A percentile compares a stretch with the other conserved stretches of the same genome.
Evolutionary conservation across 176 grass and related monocot species (phyloP).

Genomic region (Sorghum bicolor): DNA sequence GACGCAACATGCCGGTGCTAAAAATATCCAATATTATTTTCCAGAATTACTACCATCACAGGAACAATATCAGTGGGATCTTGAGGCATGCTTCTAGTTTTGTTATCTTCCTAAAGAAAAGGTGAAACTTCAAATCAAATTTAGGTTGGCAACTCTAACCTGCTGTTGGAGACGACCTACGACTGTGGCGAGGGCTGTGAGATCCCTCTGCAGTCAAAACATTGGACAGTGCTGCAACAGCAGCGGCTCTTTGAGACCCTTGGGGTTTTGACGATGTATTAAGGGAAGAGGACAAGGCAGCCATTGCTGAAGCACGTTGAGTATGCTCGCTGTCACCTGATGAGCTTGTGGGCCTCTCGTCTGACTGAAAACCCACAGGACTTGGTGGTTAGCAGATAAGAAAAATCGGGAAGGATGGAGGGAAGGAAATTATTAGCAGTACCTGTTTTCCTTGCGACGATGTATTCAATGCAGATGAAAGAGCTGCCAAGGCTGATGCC

Average conservation of each 20-base stretch:
- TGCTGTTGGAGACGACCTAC: constrained; percentile 36
- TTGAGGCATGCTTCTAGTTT: not conserved
- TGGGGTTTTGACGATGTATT: constrained; percentile 69
- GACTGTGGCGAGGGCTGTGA: constrained; percentile 41
- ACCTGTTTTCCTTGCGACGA: constrained; percentile 58
- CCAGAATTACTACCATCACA: not conserved
- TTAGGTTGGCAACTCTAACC: constrained; percentile 22
- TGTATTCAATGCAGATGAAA: constrained; percentile 86
- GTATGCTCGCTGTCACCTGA: constrained; percentile 61
- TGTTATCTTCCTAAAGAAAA: not conserved
- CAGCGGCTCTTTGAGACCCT: constrained; percentile 94
- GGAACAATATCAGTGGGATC: constrained; percentile 12
- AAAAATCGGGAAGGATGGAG: not conserved
- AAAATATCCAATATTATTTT: constrained; percentile 6
- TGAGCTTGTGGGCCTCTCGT: constrained; percentile 43
- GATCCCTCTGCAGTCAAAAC: constrained; percentile 73
- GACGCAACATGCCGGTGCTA: not conserved
- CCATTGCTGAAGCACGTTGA: constrained; percentile 82
- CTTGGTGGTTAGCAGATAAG: constrained; percentile 15
- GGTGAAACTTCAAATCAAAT: constrained; percentile 4
- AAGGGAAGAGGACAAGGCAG: constrained; percentile 73
- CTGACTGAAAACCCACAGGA: constrained; percentile 27
- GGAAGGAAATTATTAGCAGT: constrained; percentile 15
- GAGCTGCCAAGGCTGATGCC: constrained; percentile 86
- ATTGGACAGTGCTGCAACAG: constrained; percentile 84